These are phyloP conservation scores for Botrytis galanthina DNA, from an alignment of 2,329 filamentous ascomycete species.

Conservation along the genomic window DNA sequence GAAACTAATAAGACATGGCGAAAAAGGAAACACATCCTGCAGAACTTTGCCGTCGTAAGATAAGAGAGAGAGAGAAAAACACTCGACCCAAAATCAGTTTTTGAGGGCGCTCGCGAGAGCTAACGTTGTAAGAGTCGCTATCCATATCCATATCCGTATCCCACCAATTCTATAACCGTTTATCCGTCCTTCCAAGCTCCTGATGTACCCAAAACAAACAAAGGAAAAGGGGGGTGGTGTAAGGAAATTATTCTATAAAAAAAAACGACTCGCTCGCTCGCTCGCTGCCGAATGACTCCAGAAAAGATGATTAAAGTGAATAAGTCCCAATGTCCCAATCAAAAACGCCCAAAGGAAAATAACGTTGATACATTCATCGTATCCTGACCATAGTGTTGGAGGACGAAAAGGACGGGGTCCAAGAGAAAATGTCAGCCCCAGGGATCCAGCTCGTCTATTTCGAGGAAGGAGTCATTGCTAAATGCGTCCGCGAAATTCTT, in stretches of 20 bases:
- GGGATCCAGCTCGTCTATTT: background rate
- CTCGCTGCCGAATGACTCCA: background rate
- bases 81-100: background rate
- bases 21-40: background rate
- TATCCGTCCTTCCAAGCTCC: conserved; percentile 4
- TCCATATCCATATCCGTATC: background rate
- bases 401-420: background rate
- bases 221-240: background rate
- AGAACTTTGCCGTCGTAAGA: background rate
- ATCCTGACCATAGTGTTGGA: background rate
- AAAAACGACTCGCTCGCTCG: background rate
- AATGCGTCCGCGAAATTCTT: background rate
- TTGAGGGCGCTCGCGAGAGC: conserved; percentile 13
- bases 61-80: background rate
- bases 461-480: background rate
- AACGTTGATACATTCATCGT: background rate
- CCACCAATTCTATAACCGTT: background rate
- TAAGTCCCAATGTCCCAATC: background rate
- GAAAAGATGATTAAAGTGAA: conserved; percentile 2
- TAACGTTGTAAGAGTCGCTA: conserved; percentile 12
- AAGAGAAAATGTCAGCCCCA: background rate
- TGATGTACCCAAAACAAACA: background rate
- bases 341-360: background rate
- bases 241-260: background rate
- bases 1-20: conserved; percentile 4